Evolutionary conservation across 306 rosid genomes (phyloP).

Genomic region (Rosa chinensis): DNA sequence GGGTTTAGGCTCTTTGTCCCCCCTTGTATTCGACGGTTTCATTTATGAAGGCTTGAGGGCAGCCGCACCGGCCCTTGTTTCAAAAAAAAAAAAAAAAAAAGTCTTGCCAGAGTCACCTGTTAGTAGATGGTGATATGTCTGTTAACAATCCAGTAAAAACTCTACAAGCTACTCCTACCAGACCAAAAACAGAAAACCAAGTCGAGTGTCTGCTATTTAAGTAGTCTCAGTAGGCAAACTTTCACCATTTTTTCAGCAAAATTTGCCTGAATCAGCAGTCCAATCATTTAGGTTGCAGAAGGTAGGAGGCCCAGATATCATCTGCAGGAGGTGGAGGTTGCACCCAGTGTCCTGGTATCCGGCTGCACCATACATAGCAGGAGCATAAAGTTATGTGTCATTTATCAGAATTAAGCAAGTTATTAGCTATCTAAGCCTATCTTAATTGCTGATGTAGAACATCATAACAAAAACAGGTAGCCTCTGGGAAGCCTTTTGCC

Average conservation of each 20-base stretch:
- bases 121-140: neutral
- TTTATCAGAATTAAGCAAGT: neutral
- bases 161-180: neutral
- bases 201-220: neutral
- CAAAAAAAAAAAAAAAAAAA: too few species aligned
- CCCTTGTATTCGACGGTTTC: too few species aligned
- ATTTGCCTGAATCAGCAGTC: neutral
- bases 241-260: neutral
- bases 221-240: neutral
- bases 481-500: neutral
- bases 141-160: neutral
- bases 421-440: neutral
- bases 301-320: constrained; percentile 85
- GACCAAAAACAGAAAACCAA: neutral
- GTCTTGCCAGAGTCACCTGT: neutral
- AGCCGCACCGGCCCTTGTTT: too few species aligned
- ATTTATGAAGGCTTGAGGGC: too few species aligned
- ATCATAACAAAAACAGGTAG: neutral
- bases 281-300: constrained; percentile 59
- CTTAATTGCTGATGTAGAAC: neutral
- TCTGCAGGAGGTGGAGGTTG: constrained; percentile 88
- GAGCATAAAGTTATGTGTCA: neutral
- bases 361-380: constrained; percentile 47
- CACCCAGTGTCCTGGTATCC: constrained; percentile 88
- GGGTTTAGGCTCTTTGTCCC: too few species aligned